Conservation (phyloP, 2,329 filamentous ascomycete species). For the Hirsutella rhossiliensis region DNA sequence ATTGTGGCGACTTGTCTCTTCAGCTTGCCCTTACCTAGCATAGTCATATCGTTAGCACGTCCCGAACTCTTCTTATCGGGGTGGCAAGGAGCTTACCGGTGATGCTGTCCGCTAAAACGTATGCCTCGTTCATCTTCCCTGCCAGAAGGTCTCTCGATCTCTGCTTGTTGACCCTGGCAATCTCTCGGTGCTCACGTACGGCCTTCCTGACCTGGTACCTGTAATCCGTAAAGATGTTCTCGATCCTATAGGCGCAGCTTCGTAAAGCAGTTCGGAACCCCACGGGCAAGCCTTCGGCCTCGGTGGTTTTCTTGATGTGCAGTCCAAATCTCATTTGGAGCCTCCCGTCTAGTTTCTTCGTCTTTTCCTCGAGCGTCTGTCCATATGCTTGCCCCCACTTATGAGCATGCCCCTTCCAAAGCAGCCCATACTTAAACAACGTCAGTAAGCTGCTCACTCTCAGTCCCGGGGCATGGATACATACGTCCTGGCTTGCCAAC, state of each 20-base stretch:
- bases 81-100: neutral
- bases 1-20: neutral
- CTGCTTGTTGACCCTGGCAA: neutral
- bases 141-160: neutral
- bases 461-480: neutral
- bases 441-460: neutral
- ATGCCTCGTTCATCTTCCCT: neutral
- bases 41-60: neutral
- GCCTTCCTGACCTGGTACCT: neutral
- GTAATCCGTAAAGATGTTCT: neutral
- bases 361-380: neutral
- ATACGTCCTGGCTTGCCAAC: conserved; percentile 2
- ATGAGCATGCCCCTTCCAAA: neutral
- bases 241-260: neutral
- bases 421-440: neutral
- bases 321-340: neutral
- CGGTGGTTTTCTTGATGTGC: neutral
- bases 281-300: neutral
- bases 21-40: neutral
- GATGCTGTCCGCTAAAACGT: neutral
- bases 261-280: neutral
- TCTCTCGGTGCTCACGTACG: neutral
- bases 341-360: neutral
- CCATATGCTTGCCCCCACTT: neutral
- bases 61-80: neutral